Percentiles rank a stretch among this genome's conserved stretches.
Evolutionary conservation across 75 land plant species (phyloP).

Genomic region (Chamaecyparis obtusa): DNA sequence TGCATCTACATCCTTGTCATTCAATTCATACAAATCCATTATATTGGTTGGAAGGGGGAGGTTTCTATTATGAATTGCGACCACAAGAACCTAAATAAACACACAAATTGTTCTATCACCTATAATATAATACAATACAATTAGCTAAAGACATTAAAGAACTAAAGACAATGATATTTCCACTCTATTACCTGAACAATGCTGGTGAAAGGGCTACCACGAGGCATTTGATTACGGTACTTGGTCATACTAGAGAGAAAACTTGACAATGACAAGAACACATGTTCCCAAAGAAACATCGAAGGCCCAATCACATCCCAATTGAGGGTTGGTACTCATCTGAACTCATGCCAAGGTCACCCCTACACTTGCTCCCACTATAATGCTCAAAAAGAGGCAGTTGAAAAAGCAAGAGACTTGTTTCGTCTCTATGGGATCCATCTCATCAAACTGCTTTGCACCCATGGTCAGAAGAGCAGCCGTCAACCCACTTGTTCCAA

Average conservation of each 20-base stretch:
- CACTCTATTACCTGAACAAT: conserved; percentile 37
- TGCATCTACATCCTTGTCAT: neutral
- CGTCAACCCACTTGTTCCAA: conserved; percentile 49
- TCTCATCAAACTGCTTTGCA: conserved; percentile 68
- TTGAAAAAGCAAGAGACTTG: conserved; percentile 56
- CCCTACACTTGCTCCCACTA: conserved; percentile 39
- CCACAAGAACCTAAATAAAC: neutral
- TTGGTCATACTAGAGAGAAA: neutral
- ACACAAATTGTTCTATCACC: neutral
- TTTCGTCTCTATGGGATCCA: conserved; percentile 34
- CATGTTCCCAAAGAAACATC: conserved; percentile 24
- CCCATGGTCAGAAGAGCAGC: conserved; percentile 39
- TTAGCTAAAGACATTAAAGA: too few relatives aligned
- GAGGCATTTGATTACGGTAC: conserved; percentile 33
- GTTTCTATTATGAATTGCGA: neutral
- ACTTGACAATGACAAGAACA: conserved; percentile 22
- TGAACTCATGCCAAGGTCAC: conserved; percentile 53
- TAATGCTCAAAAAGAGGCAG: conserved; percentile 37
- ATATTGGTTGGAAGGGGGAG: neutral
- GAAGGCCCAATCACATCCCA: conserved; percentile 48
- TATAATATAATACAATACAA: too few relatives aligned
- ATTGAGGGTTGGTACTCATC: conserved; percentile 15
- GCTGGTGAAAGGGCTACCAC: conserved; percentile 48
- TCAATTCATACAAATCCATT: neutral
- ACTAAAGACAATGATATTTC: neutral